Conservation (phyloP, 2,329 filamentous ascomycete species). For the Intubia oerlemansii region DNA sequence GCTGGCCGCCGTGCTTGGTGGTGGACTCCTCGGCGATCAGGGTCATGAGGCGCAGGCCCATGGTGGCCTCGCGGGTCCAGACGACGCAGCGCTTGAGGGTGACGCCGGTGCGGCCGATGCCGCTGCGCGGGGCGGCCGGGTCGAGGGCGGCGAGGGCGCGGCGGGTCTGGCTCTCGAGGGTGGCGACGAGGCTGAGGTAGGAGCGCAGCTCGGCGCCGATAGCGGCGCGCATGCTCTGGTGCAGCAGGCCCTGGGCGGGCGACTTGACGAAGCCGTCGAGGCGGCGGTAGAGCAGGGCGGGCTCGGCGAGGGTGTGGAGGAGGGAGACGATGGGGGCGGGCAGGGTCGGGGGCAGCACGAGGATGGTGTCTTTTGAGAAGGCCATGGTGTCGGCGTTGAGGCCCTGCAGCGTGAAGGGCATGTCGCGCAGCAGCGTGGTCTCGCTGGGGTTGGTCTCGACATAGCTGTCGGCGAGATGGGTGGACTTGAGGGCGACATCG, state of each 20-base stretch:
- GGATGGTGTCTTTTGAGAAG: constrained; percentile 45
- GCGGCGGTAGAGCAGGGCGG: constrained; percentile 71
- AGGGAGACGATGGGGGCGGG: constrained; percentile 72
- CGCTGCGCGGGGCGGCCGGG: constrained; percentile 41
- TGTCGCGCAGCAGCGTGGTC: constrained; percentile 47
- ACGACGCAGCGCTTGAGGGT: constrained; percentile 90
- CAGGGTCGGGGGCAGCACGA: constrained; percentile 59
- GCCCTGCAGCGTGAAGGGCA: constrained; percentile 85
- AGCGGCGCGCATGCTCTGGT: constrained; percentile 77
- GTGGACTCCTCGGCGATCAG: constrained; percentile 82
- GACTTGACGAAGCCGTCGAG: constrained; percentile 67
- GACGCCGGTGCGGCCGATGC: constrained; percentile 69
- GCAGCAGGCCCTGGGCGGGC: constrained; percentile 63
- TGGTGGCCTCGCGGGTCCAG: constrained; percentile 93
- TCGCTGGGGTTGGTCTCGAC: constrained; percentile 39
- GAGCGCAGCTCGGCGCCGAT: constrained; percentile 68
- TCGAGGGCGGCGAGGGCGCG: constrained; percentile 58
- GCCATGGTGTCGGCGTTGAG: constrained; percentile 69
- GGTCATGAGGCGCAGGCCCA: constrained; percentile 84
- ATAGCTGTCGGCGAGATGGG: constrained; percentile 33
- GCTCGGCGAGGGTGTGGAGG: constrained; percentile 76
- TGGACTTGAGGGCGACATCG: constrained; percentile 34
- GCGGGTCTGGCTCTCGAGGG: constrained; percentile 78
- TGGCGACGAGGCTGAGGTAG: constrained; percentile 79
- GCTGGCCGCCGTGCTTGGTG: constrained; percentile 59